Evolutionary conservation across 371 early-diverging fungal genomes (phyloP).

Genomic region (Mucor lusitanicus): DNA sequence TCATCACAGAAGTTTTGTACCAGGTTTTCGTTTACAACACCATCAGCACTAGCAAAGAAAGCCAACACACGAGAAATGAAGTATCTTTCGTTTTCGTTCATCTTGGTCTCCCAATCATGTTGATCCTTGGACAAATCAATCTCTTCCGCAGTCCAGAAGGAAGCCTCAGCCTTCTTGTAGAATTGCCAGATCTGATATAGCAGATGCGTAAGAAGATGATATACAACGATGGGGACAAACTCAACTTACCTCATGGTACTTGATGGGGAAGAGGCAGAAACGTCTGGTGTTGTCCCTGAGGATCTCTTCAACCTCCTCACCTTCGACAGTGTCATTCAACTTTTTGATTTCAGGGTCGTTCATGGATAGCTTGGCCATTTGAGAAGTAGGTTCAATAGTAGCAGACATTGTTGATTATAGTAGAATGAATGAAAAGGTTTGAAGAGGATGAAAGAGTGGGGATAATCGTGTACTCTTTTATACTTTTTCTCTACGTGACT

Average conservation of each 20-base stretch:
- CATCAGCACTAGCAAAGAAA: constrained; percentile 99
- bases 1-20: constrained; percentile 95
- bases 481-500: constrained; percentile 1
- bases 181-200: constrained; percentile 84
- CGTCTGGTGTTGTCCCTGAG: constrained; percentile 77
- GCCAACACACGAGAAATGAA: constrained; percentile 98
- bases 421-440: not conserved
- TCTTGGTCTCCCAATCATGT: constrained; percentile 90
- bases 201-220: not conserved
- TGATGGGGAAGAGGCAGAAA: constrained; percentile 78
- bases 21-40: constrained; percentile 99
- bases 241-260: constrained; percentile 44
- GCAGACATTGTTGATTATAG: not conserved
- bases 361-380: constrained; percentile 17
- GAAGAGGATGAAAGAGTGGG: not conserved
- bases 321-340: constrained; percentile 2
- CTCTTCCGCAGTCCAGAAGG: constrained; percentile 99
- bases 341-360: constrained; percentile 14
- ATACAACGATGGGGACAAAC: not conserved
- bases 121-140: constrained; percentile 96
- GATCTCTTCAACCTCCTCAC: constrained; percentile 46
- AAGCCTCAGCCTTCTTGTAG: constrained; percentile 99
- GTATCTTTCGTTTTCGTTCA: constrained; percentile 91
- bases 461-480: not conserved
- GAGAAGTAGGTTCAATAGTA: constrained; percentile 4